Evolutionary conservation across 495 filamentous ascomycete species (phyloP), one percentile per base, ranked within the genome.

Genomic region (Trypethelium eluteriae): DNA sequence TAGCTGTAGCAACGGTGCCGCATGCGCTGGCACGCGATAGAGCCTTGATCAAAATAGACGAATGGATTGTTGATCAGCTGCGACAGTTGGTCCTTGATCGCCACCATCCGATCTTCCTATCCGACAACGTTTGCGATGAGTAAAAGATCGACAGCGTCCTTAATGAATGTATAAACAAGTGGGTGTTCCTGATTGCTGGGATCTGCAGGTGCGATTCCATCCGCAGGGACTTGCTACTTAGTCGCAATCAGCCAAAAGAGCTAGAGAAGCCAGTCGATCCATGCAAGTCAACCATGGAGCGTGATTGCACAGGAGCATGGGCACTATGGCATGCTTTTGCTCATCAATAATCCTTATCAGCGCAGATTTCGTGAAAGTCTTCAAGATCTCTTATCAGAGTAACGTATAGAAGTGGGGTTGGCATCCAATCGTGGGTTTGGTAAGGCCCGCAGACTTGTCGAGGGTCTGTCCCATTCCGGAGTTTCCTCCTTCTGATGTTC

Each of bases 251-350:
- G 32, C 53, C 5, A 34, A 14, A 36, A 59, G 10, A 36, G 53
- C 53, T 59, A 59, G 36, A 59, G 36, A 59, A 11, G 53, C 53
- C 53, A 35, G 53, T 10, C 53, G 53, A 59, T 59, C 53, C 5
- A 59, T 59, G 53, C 53, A 59, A 7, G 25, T 59, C 53, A 59
- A 34, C 25, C 10, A 35, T 32, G 53, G 25, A 25, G 32, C 53
- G 25, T 59, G 53, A 59, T 59, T 59, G 53, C 53, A 35, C 53
- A 59, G 3, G 53, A 59, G 11, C n/a, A 36, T 59, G 32, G 53
- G 3, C 25, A 59, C 25, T 6, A 36, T 59, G 32, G 53, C 53
- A 59, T 35, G 32, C 53, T 36, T 59, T 59, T 59, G 11, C 11
- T 18, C 10, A 11, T 18, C 25, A 11, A 5, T n/a, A 3, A 6